These are phyloP conservation scores for Globisporangium heterothallicum DNA, from an alignment of 352 stramenopile genomes.

Conservation along the genomic window DNA sequence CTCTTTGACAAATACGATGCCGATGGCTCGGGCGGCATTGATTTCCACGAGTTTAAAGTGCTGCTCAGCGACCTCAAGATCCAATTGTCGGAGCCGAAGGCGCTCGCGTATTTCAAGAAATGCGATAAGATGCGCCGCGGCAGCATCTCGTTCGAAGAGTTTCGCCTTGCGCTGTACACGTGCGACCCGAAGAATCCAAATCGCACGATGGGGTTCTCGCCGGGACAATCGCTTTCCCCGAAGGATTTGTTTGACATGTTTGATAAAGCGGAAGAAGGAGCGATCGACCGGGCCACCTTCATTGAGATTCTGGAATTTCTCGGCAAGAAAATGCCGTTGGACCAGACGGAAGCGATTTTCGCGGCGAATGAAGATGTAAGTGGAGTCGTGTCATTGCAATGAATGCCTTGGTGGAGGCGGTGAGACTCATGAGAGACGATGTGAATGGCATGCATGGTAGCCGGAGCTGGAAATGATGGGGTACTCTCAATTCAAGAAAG, in stretches of 20 bases:
- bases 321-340: slow-evolving; percentile 51
- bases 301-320: slow-evolving; percentile 66
- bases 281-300: slow-evolving; percentile 62
- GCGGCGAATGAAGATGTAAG: slow-evolving; percentile 60
- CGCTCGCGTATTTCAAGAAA: slow-evolving; percentile 70
- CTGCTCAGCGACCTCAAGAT: slow-evolving; percentile 56
- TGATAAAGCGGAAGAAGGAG: slow-evolving; percentile 61
- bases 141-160: slow-evolving; percentile 78
- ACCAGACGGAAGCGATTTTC: slow-evolving; percentile 66
- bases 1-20: slow-evolving; percentile 82
- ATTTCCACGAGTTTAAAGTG: slow-evolving; percentile 74
- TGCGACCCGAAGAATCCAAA: slow-evolving; percentile 77
- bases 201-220: slow-evolving; percentile 60
- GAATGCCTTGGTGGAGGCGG: no score
- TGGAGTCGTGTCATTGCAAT: no score
- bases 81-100: slow-evolving; percentile 60
- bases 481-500: slow-evolving; percentile 71
- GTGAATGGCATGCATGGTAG: slow-evolving; percentile 23
- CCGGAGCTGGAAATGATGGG: slow-evolving; percentile 62
- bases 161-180: slow-evolving; percentile 68
- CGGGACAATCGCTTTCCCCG: slow-evolving; percentile 56
- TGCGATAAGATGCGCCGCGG: slow-evolving; percentile 60
- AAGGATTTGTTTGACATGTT: slow-evolving; percentile 85
- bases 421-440: no score
- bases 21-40: slow-evolving; percentile 70